Base-by-base conservation (phyloP, 2,329 filamentous ascomycete genomes). In the Alternaria hordeiaustralica region DNA sequence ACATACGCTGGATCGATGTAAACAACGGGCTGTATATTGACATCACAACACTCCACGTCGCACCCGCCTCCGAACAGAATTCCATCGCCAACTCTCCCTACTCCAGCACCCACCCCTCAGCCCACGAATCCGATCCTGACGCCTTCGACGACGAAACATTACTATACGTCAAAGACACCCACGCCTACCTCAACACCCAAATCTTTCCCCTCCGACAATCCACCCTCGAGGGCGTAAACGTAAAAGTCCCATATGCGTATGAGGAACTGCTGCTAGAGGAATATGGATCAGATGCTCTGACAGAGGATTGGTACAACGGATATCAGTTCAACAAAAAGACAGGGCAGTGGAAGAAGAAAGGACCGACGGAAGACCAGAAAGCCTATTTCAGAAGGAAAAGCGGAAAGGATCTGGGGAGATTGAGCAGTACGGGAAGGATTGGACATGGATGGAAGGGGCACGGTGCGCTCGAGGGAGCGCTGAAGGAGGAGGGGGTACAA, bases 1-100 rank as follows among this genome's bases (percentile, higher is more conserved):
- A 89, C 70, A 87, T 84, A 10, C 81, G 87, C 21, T 89, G 87
- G 87, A 87, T 89, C 64, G 87, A 89, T 70, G 87, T 81, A 20
- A 79, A 83, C 0, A 88, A 84, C 0, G 87, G 87, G 0, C 75
- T 89, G 0, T 89, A 88, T 69, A 88, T 89, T 68, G 87, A 89
- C 71, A 87, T 89, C 63, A 89, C 87, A 0, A 84, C 86, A 6
- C 79, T 89, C 6, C 81, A 86, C 55, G 28, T 60, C 12, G 80
- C 80, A 11, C 83, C 87, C 64, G 69, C 79, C 15, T 77, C 77
- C 0, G 79, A 78, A 9, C 2, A 59, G 2, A n/a, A 20, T 10
- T n/a, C 23, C 11, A 44, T 55, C 30, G 13, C 3, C 50, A 7
- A 49, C 49, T 25, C 15, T 26, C 44, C 30, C 15, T 51, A 44